These are phyloP conservation scores for Penicillium sp. DNA, from an alignment of 2,329 filamentous ascomycete genomes.

Conservation along the genomic window DNA sequence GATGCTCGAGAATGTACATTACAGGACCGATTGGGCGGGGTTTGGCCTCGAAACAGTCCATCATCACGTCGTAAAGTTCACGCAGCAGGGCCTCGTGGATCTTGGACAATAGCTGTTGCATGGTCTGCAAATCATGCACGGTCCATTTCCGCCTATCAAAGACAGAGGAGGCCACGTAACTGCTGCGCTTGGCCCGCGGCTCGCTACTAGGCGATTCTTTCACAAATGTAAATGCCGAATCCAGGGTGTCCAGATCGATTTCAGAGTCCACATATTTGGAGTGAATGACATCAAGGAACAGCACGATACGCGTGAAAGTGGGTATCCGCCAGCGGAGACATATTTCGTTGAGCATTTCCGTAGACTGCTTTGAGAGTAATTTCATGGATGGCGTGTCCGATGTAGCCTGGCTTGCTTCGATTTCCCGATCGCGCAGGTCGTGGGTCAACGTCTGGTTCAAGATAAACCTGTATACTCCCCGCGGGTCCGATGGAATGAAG, in stretches of 20 bases:
- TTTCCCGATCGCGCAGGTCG: conserved; percentile 60
- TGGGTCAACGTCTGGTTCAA: conserved; percentile 72
- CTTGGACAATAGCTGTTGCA: conserved; percentile 73
- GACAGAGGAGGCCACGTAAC: conserved; percentile 53
- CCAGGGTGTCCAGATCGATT: conserved; percentile 77
- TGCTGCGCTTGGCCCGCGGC: conserved; percentile 59
- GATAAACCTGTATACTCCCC: conserved; percentile 81
- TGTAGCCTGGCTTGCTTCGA: conserved; percentile 54
- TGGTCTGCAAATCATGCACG: conserved; percentile 67
- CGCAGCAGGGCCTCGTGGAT: conserved; percentile 82
- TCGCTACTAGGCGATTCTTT: conserved; percentile 71
- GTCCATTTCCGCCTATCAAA: conserved; percentile 69
- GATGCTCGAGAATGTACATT: conserved; percentile 78
- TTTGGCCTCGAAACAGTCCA: conserved; percentile 87
- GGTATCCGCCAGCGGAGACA: conserved; percentile 88
- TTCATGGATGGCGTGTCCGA: conserved; percentile 56
- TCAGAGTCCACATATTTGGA: conserved; percentile 86
- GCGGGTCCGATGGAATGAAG: conserved; percentile 84
- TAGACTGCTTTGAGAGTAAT: conserved; percentile 72
- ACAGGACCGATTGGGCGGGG: conserved; percentile 77
- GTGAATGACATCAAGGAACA: conserved; percentile 81
- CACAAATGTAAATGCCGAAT: conserved; percentile 78
- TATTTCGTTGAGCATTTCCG: conserved; percentile 82
- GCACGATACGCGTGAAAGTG: conserved; percentile 74
- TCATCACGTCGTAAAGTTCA: conserved; percentile 84